phyloP scores from a whole-genome alignment of 148 eudicot genomes.

The Oxyria digyna region DNA sequence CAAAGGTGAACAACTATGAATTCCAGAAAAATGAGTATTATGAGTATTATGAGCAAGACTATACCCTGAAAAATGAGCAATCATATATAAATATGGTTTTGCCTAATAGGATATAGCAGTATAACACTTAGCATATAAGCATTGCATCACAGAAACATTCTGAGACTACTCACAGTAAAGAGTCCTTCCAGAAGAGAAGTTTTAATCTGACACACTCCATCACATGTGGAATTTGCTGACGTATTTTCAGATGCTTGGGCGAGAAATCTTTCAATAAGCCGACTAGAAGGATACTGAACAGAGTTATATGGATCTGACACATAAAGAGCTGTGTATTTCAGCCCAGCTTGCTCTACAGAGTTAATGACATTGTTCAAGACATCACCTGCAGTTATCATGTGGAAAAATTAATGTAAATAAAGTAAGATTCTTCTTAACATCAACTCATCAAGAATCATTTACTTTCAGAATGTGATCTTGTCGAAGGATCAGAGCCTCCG shows the following conservation, averaged over 20 bases:
- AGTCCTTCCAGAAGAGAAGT: constrained; percentile 72
- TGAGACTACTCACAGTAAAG: constrained; percentile 51
- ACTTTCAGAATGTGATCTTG: constrained; percentile 37
- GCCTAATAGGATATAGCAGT: too few relatives aligned
- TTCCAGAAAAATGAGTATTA: too few relatives aligned
- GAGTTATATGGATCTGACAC: constrained; percentile 63
- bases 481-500: constrained; percentile 20
- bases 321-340: constrained; percentile 63
- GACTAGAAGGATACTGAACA: constrained; percentile 31
- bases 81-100: too few relatives aligned
- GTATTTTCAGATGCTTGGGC: constrained; percentile 43
- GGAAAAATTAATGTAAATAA: background rate
- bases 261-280: constrained; percentile 61
- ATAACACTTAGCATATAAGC: too few relatives aligned
- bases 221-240: constrained; percentile 43
- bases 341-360: constrained; percentile 60
- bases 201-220: constrained; percentile 79
- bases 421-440: background rate
- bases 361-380: constrained; percentile 48
- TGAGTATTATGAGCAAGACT: constrained; percentile 67
- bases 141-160: background rate
- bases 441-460: constrained; percentile 7
- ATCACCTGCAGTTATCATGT: constrained; percentile 33
- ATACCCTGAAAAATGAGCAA: constrained; percentile 43
- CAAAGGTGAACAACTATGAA: background rate